Evolutionary conservation across 306 rosid species (phyloP), one percentile per base, ranked within the genome.

Genomic region (Prunus davidiana): DNA sequence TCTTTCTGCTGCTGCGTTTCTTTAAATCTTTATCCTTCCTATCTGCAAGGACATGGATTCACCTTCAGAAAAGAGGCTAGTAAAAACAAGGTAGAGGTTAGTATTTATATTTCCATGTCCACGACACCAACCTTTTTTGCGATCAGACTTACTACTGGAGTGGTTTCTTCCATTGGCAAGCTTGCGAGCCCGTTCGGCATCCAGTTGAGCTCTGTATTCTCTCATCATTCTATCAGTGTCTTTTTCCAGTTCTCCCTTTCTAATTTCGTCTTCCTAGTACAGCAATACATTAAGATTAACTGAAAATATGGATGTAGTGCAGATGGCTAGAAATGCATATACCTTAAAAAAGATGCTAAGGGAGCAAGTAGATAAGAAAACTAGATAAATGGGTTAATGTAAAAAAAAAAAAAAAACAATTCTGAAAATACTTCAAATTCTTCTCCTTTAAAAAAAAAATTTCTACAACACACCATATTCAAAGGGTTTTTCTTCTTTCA

Each of bases 201-300:
- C 99, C 79, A 96, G 86, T 81, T 96, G 99, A 73, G 99, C 99
- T 86, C 99, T 83, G 86, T 92, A 92, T 73, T 96, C 99, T 83
- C 96, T 88, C 99, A 96, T 96, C 98, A 90, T 89, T 86, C 78
- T 87, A 82, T 95, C 97, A 1, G 91, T 91, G 82, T 92, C 99
- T 67, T 93, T 93, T 84, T 95, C 99, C 84, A 92, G 78, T 79
- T 95, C 99, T 77, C 99, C 99, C 78, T 87, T 84, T 84, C 86
- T 91, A 57, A 95, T 76, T 79, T 95, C 98, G 71, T 95, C 98
- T 88, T 95, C 98, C 98, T 94, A 75, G 67, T 56, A 72, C 69
- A 82, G 76, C 61, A 74, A 82, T 47, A 57, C 24, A 56, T 9
- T 61, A 61, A 61, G n/a, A 61, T 14, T 27, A 30, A 61, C 38